These are phyloP conservation scores for Aureobasidium leucospermi DNA, from an alignment of 2,329 filamentous ascomycete genomes.

Conservation along the genomic window DNA sequence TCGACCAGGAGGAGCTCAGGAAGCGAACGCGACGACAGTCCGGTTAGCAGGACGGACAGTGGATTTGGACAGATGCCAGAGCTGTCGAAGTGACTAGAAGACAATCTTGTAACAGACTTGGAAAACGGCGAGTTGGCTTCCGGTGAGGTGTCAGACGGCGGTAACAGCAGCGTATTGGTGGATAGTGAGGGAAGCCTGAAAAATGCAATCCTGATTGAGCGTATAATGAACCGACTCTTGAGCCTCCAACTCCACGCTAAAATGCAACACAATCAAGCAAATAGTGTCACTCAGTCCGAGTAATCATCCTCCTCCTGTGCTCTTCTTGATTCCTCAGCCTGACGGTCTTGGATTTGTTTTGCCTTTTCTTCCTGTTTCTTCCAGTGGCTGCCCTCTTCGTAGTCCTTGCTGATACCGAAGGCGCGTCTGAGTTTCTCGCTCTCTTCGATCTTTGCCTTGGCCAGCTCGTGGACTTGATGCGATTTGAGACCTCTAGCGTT, in stretches of 20 bases:
- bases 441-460: constrained; percentile 92
- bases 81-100: background rate
- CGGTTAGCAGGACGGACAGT: constrained; percentile 6
- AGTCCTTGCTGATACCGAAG: constrained; percentile 77
- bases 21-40: background rate
- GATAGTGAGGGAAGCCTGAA: background rate
- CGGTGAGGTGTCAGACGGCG: background rate
- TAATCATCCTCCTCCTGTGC: constrained; percentile 2
- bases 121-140: background rate
- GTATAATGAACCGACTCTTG: background rate
- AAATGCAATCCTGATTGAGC: background rate
- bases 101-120: background rate
- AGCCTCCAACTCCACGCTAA: background rate
- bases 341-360: constrained; percentile 4
- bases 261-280: background rate
- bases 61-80: constrained; percentile 1
- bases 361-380: constrained; percentile 68
- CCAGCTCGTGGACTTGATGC: constrained; percentile 93
- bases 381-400: constrained; percentile 82
- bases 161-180: too few relatives aligned
- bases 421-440: constrained; percentile 81
- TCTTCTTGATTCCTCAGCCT: background rate
- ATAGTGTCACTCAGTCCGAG: background rate
- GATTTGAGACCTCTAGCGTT: constrained; percentile 62
- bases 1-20: constrained; percentile 7